Base-by-base conservation (phyloP, 75 land plant species). In the Cryptomeria japonica region DNA sequence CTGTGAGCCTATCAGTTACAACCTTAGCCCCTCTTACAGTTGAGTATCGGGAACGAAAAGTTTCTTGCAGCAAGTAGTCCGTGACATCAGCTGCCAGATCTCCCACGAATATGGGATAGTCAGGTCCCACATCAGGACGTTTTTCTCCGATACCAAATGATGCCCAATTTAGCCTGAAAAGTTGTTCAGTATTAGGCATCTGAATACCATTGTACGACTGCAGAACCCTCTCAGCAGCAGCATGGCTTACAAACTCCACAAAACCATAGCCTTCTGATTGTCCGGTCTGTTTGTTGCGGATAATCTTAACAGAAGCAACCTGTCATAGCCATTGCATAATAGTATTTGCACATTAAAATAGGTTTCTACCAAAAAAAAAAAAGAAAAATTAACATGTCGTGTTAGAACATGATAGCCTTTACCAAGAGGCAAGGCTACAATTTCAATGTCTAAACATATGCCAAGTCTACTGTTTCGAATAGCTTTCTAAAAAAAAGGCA, bases 11-110 rank as follows among this genome's bases (percentile, higher is more conserved):
- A 89, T 97, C 99, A 51, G 94, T 94, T 47, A 97, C 96, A 73
- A 97, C 99, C 87, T 97, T 97, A 3, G 99, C 99, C 83, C 99
- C 98, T 91, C 93, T 96, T 36, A 96, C 99, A 3, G 99, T 94
- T 0, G 93, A 88, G 82, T 94, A 97, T 18, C 89, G 92, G 32
- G 88, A 87, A 36, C 91, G 92, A 64, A 97, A 97, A 28, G 98
- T 95, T 70, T 97, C 99, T 89, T 94, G 98, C 14, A 97, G 87
- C 88, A 94, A 58, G 90, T 93, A 96, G 87, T 97, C 99, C 47
- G 97, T 96, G 44, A 97, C 98, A 91, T 97, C 99, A 46, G 97
- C 82, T 84, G 99, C 96, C 90, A 97, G 90, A 91, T 97, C 99
- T 8, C 99, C 99, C 42, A 97, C 99, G 91, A 97, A 97, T 41